Conservation (phyloP, 164 flowering plant species). For the Aristolochia californica region DNA sequence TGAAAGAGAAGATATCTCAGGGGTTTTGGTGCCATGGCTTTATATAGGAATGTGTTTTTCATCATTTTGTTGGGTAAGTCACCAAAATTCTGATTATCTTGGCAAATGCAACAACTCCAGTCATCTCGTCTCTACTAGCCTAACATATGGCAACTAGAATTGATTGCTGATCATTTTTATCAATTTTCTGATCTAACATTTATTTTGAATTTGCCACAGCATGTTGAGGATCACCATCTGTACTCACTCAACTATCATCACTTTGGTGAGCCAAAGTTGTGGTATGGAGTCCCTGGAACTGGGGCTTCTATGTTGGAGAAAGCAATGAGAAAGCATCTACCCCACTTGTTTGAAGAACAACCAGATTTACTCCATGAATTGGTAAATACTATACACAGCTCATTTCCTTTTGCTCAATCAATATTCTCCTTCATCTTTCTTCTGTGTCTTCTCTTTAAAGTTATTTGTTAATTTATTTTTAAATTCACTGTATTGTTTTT, state of each 20-base stretch:
- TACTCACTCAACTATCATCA: constrained; percentile 78
- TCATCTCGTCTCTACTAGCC: background rate
- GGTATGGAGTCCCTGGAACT: constrained; percentile 86
- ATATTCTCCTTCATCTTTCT: background rate
- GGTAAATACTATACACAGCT: constrained; percentile 23
- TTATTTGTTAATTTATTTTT: no score
- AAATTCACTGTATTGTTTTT: no score
- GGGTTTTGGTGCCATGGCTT: constrained; percentile 89
- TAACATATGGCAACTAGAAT: background rate
- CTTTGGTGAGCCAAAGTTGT: constrained; percentile 79
- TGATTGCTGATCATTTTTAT: background rate
- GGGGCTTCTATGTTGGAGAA: constrained; percentile 54
- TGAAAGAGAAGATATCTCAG: constrained; percentile 71
- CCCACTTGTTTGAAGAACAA: constrained; percentile 71
- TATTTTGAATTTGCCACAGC: constrained; percentile 29
- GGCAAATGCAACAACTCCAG: background rate
- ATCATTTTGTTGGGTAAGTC: constrained; percentile 91
- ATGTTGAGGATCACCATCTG: constrained; percentile 90
- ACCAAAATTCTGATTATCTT: background rate
- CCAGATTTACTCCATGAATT: constrained; percentile 72
- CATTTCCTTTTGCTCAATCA: background rate
- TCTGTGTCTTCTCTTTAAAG: no score
- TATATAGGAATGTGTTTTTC: constrained; percentile 94
- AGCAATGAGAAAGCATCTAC: constrained; percentile 76
- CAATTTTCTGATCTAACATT: constrained; percentile 2